Evolutionary conservation across 768 basidiomycete species (phyloP).

Genomic region (Asterophora lycoperdoides): DNA sequence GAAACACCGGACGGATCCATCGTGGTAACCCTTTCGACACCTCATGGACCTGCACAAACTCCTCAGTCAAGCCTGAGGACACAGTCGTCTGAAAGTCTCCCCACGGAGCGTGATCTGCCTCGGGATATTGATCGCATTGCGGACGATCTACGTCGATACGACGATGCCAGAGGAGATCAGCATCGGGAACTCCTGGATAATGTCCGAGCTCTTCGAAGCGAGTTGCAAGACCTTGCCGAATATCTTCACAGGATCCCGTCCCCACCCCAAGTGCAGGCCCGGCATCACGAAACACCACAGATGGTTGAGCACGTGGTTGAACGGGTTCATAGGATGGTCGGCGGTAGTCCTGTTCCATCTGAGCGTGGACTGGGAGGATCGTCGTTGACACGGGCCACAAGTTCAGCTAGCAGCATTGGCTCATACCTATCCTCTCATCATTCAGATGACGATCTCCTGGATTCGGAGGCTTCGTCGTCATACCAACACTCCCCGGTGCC

Average conservation of each 20-base stretch:
- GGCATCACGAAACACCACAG: background rate
- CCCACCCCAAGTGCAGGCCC: constrained; percentile 21
- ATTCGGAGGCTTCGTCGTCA: background rate
- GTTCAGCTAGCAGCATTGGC: constrained; percentile 36
- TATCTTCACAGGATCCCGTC: constrained; percentile 45
- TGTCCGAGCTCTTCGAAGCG: constrained; percentile 64
- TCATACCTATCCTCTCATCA: constrained; percentile 58
- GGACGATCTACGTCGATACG: constrained; percentile 53
- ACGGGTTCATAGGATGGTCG: constrained; percentile 39
- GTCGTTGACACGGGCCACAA: constrained; percentile 34
- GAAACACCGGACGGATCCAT: constrained; percentile 38
- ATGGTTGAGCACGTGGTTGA: background rate
- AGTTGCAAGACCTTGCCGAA: constrained; percentile 60
- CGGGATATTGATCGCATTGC: constrained; percentile 42
- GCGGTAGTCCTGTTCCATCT: constrained; percentile 36
- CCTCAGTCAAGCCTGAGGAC: constrained; percentile 33
- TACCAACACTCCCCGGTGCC: constrained; percentile 20
- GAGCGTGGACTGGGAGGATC: constrained; percentile 22
- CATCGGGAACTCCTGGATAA: constrained; percentile 60
- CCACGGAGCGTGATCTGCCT: constrained; percentile 50
- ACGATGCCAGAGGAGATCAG: constrained; percentile 60
- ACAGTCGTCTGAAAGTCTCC: constrained; percentile 32
- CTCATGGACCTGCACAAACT: constrained; percentile 33
- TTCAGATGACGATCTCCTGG: constrained; percentile 53
- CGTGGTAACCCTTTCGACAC: constrained; percentile 35